Evolutionary conservation across 345 rosid species (phyloP), one percentile per base, ranked within the genome.

Genomic region (Conringia planisiliqua): DNA sequence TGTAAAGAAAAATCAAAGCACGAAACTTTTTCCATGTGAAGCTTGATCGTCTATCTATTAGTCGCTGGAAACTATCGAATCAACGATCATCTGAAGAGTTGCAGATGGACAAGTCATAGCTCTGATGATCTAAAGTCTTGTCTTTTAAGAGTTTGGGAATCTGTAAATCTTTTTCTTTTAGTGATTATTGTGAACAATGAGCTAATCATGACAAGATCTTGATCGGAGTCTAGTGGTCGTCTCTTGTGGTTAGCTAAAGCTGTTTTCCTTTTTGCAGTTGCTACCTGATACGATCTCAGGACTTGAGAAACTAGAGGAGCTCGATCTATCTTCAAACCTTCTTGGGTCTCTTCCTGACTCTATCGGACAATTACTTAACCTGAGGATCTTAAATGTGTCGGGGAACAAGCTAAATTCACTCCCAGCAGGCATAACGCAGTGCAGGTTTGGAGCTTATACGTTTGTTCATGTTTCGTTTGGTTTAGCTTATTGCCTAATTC

Each of bases 231-330:
- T 24, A 69, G 18, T 66, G 57, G 8, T 27, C 9, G 26, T 22
- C 36, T 27, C 9, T 72, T 3, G 39, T 59, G 9, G 27, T 62
- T 22, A 54, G 36, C 50, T 40, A 44, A 18, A 77, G 52, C 73
- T 69, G 43, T 32, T 42, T 54, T 2, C 3, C 17, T 44, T 77
- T 24, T 40, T 65, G 68, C 86, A 95, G 99, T 69, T 80, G 14
- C 77, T 96, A 80, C 99, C 99, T n/a, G 99, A 92, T 74, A 78
- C 96, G 24, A 80, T 96, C 72, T 88, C 89, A 13, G 96, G 88
- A 52, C 70, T 96, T 46, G 82, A 82, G 66, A 83, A 83, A 63
- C 92, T 96, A 36, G 92, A 88, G 78, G 90, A 84, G 77, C 89
- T 96, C 30, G 83, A 88, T 70, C 78, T 83, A 47, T 87, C 96